Evolutionary conservation across 2,329 filamentous ascomycete genomes (phyloP), one percentile per base, ranked within the genome.

Genomic region (Beauveria sp.): DNA sequence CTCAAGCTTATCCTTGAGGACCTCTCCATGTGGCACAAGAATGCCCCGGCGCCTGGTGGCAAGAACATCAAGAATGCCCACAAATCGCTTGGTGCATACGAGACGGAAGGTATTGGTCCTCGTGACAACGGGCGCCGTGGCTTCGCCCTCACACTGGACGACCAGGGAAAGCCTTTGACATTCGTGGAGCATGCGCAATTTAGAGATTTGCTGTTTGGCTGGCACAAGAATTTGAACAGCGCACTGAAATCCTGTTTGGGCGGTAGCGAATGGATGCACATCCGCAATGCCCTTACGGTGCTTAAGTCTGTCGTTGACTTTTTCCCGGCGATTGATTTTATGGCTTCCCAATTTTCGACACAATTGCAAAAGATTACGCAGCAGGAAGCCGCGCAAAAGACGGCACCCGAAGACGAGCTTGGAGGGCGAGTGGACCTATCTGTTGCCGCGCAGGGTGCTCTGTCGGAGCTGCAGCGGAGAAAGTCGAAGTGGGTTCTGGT

Each of bases 261-360:
- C 20, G 88, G 88, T 30, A 86, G 84, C 37, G 93, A 97, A 74
- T 99, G 94, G 84, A 97, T 97, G 89, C 92, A 97, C 72, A 96
- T 97, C 70, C 87, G 93, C 60, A 99, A 99, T 71, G 91, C 92
- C 50, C 96, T 97, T 66, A 94, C 89, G 62, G 82, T 97, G 4
- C 80, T 99, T 62, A 96, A 94, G 71, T 83, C 85, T 12, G 81
- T 96, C 53, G 83, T 91, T 26, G 86, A 91, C 55, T 83, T 86
- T 68, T 99, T 96, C 80, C 96, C 94, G 4, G 88, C 87, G 18
- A 85, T 97, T 62, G 91, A 96, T 69, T 94, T 91, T 72, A 93
- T 96, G 81, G 94, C 91, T 40, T 80, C 79, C 44, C 82, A 84
- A 66, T 85, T 88, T 63, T 80, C 83, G 37, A 78, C 82, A 41